Percentiles rank a stretch among this genome's conserved stretches.
These are phyloP conservation scores for Saposhnikovia divaricata DNA, from an alignment of 129 eudicot genomes.

Conservation along the genomic window DNA sequence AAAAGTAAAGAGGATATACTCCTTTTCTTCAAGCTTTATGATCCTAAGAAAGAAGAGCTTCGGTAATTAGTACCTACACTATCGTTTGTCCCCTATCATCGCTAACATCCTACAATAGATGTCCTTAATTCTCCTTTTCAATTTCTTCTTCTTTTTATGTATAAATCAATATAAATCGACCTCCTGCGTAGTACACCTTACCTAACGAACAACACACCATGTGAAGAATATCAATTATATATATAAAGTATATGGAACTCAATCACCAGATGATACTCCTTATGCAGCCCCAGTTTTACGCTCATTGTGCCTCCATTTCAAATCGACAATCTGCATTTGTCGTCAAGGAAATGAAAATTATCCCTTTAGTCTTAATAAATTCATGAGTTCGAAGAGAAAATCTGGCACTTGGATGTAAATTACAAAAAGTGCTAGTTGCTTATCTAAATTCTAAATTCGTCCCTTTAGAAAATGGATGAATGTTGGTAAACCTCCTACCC, in stretches of 20 bases:
- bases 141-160: not conserved
- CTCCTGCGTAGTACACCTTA: not conserved
- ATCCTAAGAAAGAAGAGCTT: slow-evolving; percentile 89
- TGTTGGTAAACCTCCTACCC: not conserved
- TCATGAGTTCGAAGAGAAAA: not conserved
- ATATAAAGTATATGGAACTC: not conserved
- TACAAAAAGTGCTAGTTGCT: not conserved
- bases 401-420: not conserved
- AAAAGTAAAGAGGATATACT: slow-evolving; percentile 88
- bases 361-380: not conserved
- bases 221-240: not conserved
- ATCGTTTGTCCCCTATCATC: not conserved
- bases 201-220: not conserved
- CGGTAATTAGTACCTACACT: slow-evolving; percentile 32
- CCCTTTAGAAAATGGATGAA: not conserved
- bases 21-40: slow-evolving; percentile 87
- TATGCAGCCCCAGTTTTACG: not conserved
- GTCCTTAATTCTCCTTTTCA: not conserved
- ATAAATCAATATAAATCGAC: not conserved
- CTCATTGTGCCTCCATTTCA: not conserved
- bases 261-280: not conserved
- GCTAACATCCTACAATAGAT: not conserved
- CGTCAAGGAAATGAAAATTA: not conserved
- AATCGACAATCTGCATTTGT: not conserved
- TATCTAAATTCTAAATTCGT: not conserved